Evolutionary conservation across 192 early-diverging fungal species (phyloP), one percentile per base, ranked within the genome.

Genomic region (Coemansia sp.): DNA sequence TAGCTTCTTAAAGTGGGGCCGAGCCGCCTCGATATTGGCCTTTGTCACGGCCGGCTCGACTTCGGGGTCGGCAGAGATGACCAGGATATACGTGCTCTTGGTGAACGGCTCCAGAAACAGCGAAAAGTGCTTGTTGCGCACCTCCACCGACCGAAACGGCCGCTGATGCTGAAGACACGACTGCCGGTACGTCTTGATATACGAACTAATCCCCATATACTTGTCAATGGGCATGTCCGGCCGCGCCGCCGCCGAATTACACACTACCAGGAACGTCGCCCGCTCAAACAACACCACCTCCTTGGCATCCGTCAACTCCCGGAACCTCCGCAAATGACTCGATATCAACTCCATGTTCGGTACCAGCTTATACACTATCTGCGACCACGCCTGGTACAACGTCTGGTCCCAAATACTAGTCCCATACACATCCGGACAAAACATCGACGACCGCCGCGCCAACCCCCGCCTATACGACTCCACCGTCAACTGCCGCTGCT

Each of bases 251-350:
- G 56, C 16, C 13, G 42, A 30, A 20, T 29, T 29, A 31, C 90
- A 86, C 56, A 99, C 94, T 21, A 96, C 92, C 47, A 99, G 69
- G 60, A 99, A 99, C 17, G 96, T 97, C 18, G 91, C 82, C 21
- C 88, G 68, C 63, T 99, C 96, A 64, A 97, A 99, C 19, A 99
- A 64, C 3, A 94, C 88, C 20, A 99, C 88, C 62, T 99, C 94
- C 33, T 90, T 81, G 1, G 93, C 94, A 38, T 97, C 96, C 47
- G 90, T 89, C 53, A 91, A 76, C 20, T 54, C 48, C 50, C 85
- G 81, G 53, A 99, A 97, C 30, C 78, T 80, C 38, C 81, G 62
- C 43, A 99, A 68, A 43, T 92, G 82, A 6, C 61, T 59, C 71
- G 96, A 88, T 19, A 99, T 78, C 3, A 70, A 53, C 22, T 76